Evolutionary conservation across 2,329 filamentous ascomycete genomes (phyloP), one percentile per base, ranked within the genome.

Genomic region (Trichoderma arundinaceum): DNA sequence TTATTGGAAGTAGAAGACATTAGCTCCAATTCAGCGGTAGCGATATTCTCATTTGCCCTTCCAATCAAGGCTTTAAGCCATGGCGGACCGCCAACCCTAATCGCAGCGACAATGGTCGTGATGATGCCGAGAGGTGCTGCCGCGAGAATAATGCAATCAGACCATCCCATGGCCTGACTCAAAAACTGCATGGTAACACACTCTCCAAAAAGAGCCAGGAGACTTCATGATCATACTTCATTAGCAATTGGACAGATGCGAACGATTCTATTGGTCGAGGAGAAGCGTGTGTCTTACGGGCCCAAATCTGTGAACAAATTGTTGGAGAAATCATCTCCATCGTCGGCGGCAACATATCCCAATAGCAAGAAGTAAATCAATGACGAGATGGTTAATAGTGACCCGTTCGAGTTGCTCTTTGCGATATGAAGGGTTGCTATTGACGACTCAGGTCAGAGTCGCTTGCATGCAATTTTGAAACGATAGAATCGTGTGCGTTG

Each of bases 171-270:
- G 0, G 78, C 77, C 39, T 82, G 76, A 48, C 79, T 82, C n/a
- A 84, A 74, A 58, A 81, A 84, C 69, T 84, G 81, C 70, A 79
- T 83, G 0, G 81, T 80, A 4, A 82, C 76, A n/a, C 77, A 74
- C 43, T 83, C 81, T 1, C 81, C 81, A 38, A 84, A 84, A 1
- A 73, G 71, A 0, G 71, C 64, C 0, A 73, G 54, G 0, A 72
- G 22, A 7, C 70, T 72, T 3, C 1, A 35, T n/a, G 2, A 19
- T 2, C 13, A 38, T 3, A 13, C 33, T 17, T 4, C 1, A 33
- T 33, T 33, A 57, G 39, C 6, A 15, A 15, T 19, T 39, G n/a
- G 3, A 51, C 48, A 15, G 6, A 17, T 10, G 28, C 9, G 32
- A 15, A 33, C 28, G 32, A 17, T 38, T 35, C 15, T 7, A 5